Evolutionary conservation across 148 eudicot species (phyloP), one percentile per base, ranked within the genome.

Genomic region (Hydrangea macrophylla): DNA sequence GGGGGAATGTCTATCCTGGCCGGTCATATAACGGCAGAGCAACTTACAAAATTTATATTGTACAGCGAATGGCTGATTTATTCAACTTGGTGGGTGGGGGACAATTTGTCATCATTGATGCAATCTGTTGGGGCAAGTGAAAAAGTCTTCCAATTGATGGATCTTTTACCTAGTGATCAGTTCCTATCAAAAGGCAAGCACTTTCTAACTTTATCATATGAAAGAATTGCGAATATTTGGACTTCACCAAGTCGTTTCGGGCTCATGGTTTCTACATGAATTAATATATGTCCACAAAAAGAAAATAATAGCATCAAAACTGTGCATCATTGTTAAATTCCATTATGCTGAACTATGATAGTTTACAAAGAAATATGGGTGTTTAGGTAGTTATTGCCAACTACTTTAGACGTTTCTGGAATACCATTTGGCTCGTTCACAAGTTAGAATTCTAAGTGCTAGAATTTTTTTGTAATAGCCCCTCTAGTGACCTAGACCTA

Each of bases 101-200:
- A 95, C 78, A 85, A 86, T 79, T 81, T 89, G n/a, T 91, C 99
- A 63, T 81, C 90, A 26, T 77, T 95, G 79, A 95, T 91, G 97
- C 99, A 95, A 73, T 95, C 99, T 68, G 88, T 95, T 62, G 99
- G 99, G 69, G 99, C 99, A 67, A 95, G 99, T 84, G 99, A 95
- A 80, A 89, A 95, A 75, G 99, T 95, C 69, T 95, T 95, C 75
- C 96, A 84, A 70, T 58, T 95, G 75, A 95, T 95, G 86, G 99
- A 95, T 83, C 87, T 84, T 62, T 53, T 77, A 50, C 96, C 91
- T 57, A 84, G 96, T 77, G 75, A 80, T 40, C 97, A 91, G 78
- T 91, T 95, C 81, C 82, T 39, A 60, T 79, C 87, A 33, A 83
- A 79, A 87, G 99, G 99, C 80, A 80, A 60, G 75, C 68, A 54